Base-by-base conservation (phyloP, 257 asterid species). In the Solanum corneliomulleri region DNA sequence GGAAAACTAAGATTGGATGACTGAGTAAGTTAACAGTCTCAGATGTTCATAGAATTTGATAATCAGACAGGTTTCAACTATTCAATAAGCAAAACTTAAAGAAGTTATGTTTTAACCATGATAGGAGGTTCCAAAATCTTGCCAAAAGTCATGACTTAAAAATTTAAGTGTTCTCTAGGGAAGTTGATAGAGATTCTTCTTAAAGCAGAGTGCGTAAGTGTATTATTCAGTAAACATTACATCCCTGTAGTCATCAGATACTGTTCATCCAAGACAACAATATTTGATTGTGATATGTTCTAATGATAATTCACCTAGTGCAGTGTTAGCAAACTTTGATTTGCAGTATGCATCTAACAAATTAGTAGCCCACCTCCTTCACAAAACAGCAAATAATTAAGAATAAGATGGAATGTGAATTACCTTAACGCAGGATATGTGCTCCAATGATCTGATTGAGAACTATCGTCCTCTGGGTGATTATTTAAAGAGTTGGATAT, bases 351-450 rank as follows among this genome's bases (percentile, higher is more conserved):
- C 85, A 81, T 29, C 69, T 47, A 29, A 81, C 11, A 49, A 81
- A 47, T 20, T 31, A 66, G 31, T 49, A 81, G 85, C 44, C 25
- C 83, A 49, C 44, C 69, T 49, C 27, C 68, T 80, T 80, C 7
- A 49, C 29, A 29, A 29, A 81, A 81, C 44, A 29, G 31, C 69
- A 81, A 49, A 81, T 49, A 31, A 81, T 81, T 6, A 81, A 89
- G 31, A 78, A 80, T 35, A 89, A 64, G 66, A 23, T 47, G 42
- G 68, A 31, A 81, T 47, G 85, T 31, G 64, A 20, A 86, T 90
- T 91, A 96, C 99, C 99, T 93, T 29, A 94, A 93, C 60, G 92
- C 84, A 89, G 82, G 86, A 85, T 87, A 88, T 78, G 91, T 86
- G 85, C 90, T 89, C 74, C 87, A 88, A 88, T 83, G 88, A 87